Percentiles rank a stretch among this genome's conserved stretches.
These are phyloP conservation scores for Zoysia matrella DNA, from an alignment of 202 grass and related monocot genomes.

Conservation along the genomic window DNA sequence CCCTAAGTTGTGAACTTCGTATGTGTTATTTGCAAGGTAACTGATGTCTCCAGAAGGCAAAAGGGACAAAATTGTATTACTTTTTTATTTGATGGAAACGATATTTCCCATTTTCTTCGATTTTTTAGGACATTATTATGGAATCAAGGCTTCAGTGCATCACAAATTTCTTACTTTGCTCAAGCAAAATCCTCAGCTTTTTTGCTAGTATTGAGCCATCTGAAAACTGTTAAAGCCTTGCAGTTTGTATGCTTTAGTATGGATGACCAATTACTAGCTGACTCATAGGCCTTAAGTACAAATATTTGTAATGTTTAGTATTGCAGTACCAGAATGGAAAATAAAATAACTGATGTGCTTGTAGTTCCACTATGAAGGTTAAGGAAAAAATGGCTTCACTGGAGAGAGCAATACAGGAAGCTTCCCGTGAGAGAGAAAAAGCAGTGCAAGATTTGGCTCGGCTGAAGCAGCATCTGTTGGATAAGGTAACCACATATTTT, in stretches of 20 bases:
- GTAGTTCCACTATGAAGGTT: conserved; percentile 74
- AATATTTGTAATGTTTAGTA: conserved; percentile 1
- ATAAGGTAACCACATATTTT: conserved; percentile 68
- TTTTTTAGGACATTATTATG: conserved; percentile 33
- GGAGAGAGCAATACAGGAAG: conserved; percentile 60
- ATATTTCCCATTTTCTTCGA: conserved; percentile 16
- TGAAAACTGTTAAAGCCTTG: conserved; percentile 1
- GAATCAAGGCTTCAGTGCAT: background rate
- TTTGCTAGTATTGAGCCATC: conserved; percentile 30
- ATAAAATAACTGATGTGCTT: conserved; percentile 53
- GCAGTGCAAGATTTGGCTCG: conserved; percentile 86
- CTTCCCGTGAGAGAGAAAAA: conserved; percentile 69
- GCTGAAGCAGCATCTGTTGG: conserved; percentile 92
- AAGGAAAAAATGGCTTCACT: conserved; percentile 72
- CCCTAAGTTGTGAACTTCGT: background rate
- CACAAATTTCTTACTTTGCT: background rate
- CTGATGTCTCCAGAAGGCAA: conserved; percentile 10
- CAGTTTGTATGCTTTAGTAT: conserved; percentile 25
- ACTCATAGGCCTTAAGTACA: conserved; percentile 5
- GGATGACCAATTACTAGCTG: background rate
- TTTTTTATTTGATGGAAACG: background rate
- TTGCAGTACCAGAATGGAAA: conserved; percentile 3
- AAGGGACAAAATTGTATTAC: background rate
- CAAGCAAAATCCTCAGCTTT: too few relatives aligned
- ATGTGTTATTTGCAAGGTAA: conserved; percentile 9